Percentiles rank a stretch among this genome's conserved stretches.
phyloP scores from a whole-genome alignment of 2,329 filamentous ascomycete genomes.

The Penicillium rolfsii region DNA sequence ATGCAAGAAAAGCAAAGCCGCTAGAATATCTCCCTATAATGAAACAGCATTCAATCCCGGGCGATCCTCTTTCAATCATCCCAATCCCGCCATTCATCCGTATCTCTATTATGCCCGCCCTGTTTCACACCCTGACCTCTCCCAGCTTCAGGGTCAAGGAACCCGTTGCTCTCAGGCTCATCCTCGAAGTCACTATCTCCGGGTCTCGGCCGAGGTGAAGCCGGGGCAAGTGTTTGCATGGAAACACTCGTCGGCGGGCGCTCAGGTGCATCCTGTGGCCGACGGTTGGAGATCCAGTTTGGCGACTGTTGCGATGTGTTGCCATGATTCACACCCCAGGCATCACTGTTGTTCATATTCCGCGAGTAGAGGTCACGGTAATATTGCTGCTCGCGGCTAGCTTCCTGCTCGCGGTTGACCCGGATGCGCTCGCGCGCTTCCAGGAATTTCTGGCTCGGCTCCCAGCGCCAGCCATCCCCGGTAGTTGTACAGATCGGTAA shows the following conservation, averaged over 20 bases:
- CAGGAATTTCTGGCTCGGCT: slow-evolving; percentile 78
- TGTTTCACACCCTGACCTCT: slow-evolving; percentile 6
- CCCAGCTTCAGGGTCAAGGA: slow-evolving; percentile 26
- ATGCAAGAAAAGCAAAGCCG: slow-evolving; percentile 11
- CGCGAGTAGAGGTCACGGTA: slow-evolving; percentile 42
- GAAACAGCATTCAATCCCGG: slow-evolving; percentile 5
- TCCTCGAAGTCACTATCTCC: slow-evolving; percentile 43
- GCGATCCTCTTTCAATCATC: slow-evolving; percentile 31
- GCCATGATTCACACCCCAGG: slow-evolving; percentile 29
- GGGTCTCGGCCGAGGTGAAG: slow-evolving; percentile 42
- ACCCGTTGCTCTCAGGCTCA: slow-evolving; percentile 28
- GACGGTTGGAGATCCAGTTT: slow-evolving; percentile 26
- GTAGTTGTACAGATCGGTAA: slow-evolving; percentile 82
- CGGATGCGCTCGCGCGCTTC: slow-evolving; percentile 55
- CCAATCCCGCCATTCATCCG: slow-evolving; percentile 48
- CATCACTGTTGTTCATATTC: slow-evolving; percentile 37
- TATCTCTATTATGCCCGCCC: slow-evolving; percentile 14
- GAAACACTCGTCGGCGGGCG: slow-evolving; percentile 47
- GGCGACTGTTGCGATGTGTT: slow-evolving; percentile 17
- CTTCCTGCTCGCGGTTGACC: slow-evolving; percentile 35
- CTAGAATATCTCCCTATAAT: neutral
- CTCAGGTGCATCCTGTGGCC: slow-evolving; percentile 30
- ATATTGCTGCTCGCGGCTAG: slow-evolving; percentile 36
- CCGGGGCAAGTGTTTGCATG: slow-evolving; percentile 47
- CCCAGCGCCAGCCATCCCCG: slow-evolving; percentile 94